phyloP scores from a whole-genome alignment of 768 basidiomycete species.

The Kwoniella botswanensis region DNA sequence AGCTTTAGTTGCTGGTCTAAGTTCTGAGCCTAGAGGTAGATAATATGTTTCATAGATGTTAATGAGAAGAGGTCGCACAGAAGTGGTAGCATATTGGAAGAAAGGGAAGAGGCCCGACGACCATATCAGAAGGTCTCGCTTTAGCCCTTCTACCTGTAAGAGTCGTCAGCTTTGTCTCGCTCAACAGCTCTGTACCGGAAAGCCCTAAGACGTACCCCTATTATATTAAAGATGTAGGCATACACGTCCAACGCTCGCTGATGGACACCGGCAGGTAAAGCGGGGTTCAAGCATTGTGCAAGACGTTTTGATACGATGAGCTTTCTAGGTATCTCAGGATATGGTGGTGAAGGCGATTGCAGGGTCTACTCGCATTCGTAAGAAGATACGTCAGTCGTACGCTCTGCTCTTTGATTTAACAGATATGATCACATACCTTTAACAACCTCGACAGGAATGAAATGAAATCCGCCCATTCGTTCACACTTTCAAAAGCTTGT shows the following conservation, averaged over 20 bases:
- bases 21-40: conserved; percentile 75
- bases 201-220: conserved; percentile 69
- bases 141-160: conserved; percentile 78
- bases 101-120: conserved; percentile 96
- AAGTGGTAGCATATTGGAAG: conserved; percentile 99
- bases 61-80: conserved; percentile 86
- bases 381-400: no score
- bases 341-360: conserved; percentile 82
- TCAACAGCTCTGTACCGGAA: conserved; percentile 12
- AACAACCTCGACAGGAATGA: conserved; percentile 92
- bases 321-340: conserved; percentile 94
- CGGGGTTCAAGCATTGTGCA: conserved; percentile 96
- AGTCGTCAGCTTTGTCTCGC: neutral
- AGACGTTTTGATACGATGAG: conserved; percentile 91
- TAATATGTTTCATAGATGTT: conserved; percentile 93
- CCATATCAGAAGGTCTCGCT: conserved; percentile 87
- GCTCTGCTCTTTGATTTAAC: no score
- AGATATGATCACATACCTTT: conserved; percentile 65
- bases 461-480: conserved; percentile 99
- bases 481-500: conserved; percentile 89
- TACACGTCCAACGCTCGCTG: conserved; percentile 96
- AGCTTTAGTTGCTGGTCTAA: conserved; percentile 91
- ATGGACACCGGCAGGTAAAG: conserved; percentile 93
- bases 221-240: conserved; percentile 82
- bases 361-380: conserved; percentile 68